Percentiles rank a stretch among this genome's conserved stretches.
These are phyloP conservation scores for Leccinum olivaceopallidum DNA, from an alignment of 768 basidiomycete genomes.

Conservation along the genomic window DNA sequence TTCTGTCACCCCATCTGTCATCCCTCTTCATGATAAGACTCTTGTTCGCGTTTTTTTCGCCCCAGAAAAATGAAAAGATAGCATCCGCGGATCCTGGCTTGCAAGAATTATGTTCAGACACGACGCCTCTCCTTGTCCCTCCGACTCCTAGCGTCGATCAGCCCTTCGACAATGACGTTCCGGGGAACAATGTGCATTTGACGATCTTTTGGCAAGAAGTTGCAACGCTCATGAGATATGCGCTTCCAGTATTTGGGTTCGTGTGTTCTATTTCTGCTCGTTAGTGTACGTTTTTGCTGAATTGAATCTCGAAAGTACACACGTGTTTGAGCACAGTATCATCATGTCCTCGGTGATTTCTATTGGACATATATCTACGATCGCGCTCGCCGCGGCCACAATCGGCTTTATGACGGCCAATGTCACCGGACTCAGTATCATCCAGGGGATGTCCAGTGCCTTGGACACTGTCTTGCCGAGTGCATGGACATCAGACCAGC, in stretches of 20 bases:
- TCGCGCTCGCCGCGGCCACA: constrained; percentile 81
- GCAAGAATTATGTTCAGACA: constrained; percentile 38
- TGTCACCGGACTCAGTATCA: constrained; percentile 57
- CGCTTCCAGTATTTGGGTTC: constrained; percentile 74
- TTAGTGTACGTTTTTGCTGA: constrained; percentile 1
- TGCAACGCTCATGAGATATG: constrained; percentile 58
- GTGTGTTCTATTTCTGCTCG: constrained; percentile 23
- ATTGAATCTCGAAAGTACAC: constrained; percentile 43
- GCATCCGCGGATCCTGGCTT: constrained; percentile 2
- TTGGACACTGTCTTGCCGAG: constrained; percentile 93
- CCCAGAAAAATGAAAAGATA: neutral
- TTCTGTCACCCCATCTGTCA: neutral
- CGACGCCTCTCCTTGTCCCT: constrained; percentile 56
- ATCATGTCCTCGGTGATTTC: constrained; percentile 85
- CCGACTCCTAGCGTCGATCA: constrained; percentile 50
- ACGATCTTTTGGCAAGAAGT: constrained; percentile 7
- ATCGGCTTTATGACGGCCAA: constrained; percentile 76
- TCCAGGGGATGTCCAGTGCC: constrained; percentile 81
- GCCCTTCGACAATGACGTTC: constrained; percentile 32
- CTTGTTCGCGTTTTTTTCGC: constrained; percentile 4
- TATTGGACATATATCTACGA: constrained; percentile 89
- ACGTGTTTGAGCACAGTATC: constrained; percentile 84
- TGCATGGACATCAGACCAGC: constrained; percentile 90
- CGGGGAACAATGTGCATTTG: constrained; percentile 24
- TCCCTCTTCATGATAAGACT: constrained; percentile 3